These are phyloP conservation scores for Cercophora samala DNA, from an alignment of 495 filamentous ascomycete genomes.

Conservation along the genomic window DNA sequence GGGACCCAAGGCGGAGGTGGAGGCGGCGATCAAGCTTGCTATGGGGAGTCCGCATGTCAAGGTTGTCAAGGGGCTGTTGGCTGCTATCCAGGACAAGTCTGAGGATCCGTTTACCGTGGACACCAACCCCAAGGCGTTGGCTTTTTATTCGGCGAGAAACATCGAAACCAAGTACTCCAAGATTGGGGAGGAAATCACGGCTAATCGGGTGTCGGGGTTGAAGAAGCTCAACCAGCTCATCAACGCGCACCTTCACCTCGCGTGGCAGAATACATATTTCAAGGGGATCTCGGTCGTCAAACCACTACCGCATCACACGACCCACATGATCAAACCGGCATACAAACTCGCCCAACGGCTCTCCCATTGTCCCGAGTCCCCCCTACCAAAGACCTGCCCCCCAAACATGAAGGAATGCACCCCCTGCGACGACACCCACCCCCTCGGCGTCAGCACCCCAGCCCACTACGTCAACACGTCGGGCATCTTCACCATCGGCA, in stretches of 20 bases:
- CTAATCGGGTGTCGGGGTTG: slow-evolving; percentile 56
- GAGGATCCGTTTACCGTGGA: slow-evolving; percentile 63
- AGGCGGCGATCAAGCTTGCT: slow-evolving; percentile 63
- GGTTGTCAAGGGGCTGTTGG: slow-evolving; percentile 55
- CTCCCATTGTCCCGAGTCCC: slow-evolving; percentile 65
- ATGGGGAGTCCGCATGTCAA: slow-evolving; percentile 54
- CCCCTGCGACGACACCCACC: slow-evolving; percentile 61
- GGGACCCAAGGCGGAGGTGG: slow-evolving; percentile 63
- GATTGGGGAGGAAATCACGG: slow-evolving; percentile 58
- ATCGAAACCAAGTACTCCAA: slow-evolving; percentile 61
- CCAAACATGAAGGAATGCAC: slow-evolving; percentile 72
- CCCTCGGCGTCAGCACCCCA: slow-evolving; percentile 57
- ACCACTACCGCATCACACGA: slow-evolving; percentile 68
- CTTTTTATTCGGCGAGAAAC: slow-evolving; percentile 67
- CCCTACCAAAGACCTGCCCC: slow-evolving; percentile 75
- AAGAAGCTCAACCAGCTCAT: slow-evolving; percentile 67
- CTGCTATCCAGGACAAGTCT: slow-evolving; percentile 44
- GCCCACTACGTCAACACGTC: slow-evolving; percentile 58
- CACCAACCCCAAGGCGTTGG: slow-evolving; percentile 60
- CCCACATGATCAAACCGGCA: slow-evolving; percentile 66
- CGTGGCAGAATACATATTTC: slow-evolving; percentile 75
- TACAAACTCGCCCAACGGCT: slow-evolving; percentile 68
- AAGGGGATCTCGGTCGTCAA: slow-evolving; percentile 75
- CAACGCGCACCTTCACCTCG: slow-evolving; percentile 79
- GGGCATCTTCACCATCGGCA: slow-evolving; percentile 72